A percentile compares a stretch with the other conserved stretches of the same genome.
phyloP scores from a whole-genome alignment of 192 early-diverging fungal genomes.

The Linnemannia exigua region DNA sequence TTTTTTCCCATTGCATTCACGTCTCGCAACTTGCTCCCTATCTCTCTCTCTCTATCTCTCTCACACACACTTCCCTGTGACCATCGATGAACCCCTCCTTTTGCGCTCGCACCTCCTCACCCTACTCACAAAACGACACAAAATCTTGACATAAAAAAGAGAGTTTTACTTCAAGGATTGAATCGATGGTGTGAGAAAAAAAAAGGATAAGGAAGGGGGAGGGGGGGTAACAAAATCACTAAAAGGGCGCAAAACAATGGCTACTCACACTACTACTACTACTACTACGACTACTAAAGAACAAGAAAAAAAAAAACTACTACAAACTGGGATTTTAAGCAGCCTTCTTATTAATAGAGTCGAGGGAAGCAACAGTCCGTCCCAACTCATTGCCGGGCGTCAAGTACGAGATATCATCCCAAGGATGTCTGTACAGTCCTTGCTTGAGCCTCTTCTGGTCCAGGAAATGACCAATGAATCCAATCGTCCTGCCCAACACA shows the following conservation, averaged over 20 bases:
- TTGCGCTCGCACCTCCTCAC: no score
- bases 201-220: no score
- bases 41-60: no score
- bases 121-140: no score
- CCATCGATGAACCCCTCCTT: no score
- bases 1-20: no score
- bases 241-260: no score
- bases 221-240: background rate
- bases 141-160: no score
- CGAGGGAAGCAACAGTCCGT: conserved; percentile 54
- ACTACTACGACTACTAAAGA: background rate
- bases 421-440: conserved; percentile 97
- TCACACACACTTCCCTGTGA: background rate
- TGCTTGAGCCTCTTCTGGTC: conserved; percentile 99
- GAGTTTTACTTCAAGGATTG: no score
- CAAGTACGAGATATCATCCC: conserved; percentile 98
- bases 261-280: background rate
- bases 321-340: conserved; percentile 8
- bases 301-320: background rate
- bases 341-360: conserved; percentile 55
- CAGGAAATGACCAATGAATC: conserved; percentile 98
- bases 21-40: no score
- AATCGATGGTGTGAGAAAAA: background rate
- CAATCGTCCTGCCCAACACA: conserved; percentile 94
- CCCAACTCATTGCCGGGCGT: conserved; percentile 64